Percentiles rank a stretch among this genome's conserved stretches.
phyloP scores from a whole-genome alignment of 768 basidiomycete genomes.

The Tricholoma furcatifolium region DNA sequence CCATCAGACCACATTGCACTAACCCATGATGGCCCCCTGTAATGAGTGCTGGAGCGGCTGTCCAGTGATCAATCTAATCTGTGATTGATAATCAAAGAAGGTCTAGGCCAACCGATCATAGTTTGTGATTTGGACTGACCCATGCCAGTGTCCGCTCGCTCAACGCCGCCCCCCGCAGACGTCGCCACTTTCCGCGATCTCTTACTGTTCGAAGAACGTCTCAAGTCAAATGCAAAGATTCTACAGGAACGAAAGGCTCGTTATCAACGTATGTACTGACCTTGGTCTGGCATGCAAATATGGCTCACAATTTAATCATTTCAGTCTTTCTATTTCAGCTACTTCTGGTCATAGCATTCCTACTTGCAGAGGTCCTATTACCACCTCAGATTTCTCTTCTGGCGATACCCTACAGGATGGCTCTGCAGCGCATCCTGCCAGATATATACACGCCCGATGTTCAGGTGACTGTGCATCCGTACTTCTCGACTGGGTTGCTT shows the following conservation, averaged over 20 bases:
- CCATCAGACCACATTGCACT: no score
- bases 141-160: constrained; percentile 24
- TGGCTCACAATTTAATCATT: background rate
- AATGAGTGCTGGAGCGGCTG: no score
- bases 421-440: constrained; percentile 52
- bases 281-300: background rate
- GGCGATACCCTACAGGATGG: constrained; percentile 55
- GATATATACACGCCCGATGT: constrained; percentile 42
- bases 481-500: constrained; percentile 74
- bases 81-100: no score
- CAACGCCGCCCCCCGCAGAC: constrained; percentile 48
- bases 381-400: constrained; percentile 62
- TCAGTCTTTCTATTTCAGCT: constrained; percentile 78
- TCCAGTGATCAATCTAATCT: no score
- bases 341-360: constrained; percentile 62
- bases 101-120: no score
- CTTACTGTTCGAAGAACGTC: constrained; percentile 91
- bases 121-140: background rate
- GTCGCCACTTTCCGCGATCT: constrained; percentile 83
- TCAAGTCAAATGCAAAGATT: constrained; percentile 88
- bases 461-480: constrained; percentile 59
- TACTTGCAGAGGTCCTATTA: constrained; percentile 74
- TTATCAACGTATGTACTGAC: constrained; percentile 66
- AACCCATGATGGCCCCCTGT: no score
- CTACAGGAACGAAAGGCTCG: constrained; percentile 77